These are phyloP conservation scores for Pseudopyrenochaeta lycopersici DNA, from an alignment of 2,329 filamentous ascomycete species.

Conservation along the genomic window DNA sequence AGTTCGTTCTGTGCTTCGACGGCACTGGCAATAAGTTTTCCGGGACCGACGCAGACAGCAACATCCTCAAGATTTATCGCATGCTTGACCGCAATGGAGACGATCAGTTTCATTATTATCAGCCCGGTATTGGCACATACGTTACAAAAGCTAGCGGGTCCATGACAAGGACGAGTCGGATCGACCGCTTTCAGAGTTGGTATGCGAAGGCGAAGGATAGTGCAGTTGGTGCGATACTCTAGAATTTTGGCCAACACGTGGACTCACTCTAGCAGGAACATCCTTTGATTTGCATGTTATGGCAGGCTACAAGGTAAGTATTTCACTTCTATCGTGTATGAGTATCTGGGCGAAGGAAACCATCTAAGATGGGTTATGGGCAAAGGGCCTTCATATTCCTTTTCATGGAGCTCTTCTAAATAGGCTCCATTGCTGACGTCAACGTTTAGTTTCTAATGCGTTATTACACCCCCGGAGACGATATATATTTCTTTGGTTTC, in stretches of 20 bases:
- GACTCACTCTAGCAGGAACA: constrained; percentile 60
- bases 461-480: constrained; percentile 58
- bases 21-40: constrained; percentile 55
- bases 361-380: too few relatives aligned
- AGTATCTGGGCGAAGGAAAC: too few relatives aligned
- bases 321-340: too few relatives aligned
- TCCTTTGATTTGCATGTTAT: constrained; percentile 86
- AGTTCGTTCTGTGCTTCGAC: constrained; percentile 64
- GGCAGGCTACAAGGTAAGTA: constrained; percentile 80
- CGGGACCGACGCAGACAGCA: constrained; percentile 52
- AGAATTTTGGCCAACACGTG: background rate
- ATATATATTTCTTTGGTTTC: constrained; percentile 61
- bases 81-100: constrained; percentile 71
- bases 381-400: too few relatives aligned
- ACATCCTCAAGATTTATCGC: constrained; percentile 73
- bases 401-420: too few relatives aligned
- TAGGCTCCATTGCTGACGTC: constrained; percentile 1
- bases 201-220: constrained; percentile 80
- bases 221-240: constrained; percentile 60
- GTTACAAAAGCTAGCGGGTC: constrained; percentile 60
- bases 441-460: constrained; percentile 56
- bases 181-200: constrained; percentile 70
- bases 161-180: constrained; percentile 65
- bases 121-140: constrained; percentile 75
- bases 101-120: constrained; percentile 61